phyloP scores from a whole-genome alignment of 768 basidiomycete species.

The Psilocybe sp. region DNA sequence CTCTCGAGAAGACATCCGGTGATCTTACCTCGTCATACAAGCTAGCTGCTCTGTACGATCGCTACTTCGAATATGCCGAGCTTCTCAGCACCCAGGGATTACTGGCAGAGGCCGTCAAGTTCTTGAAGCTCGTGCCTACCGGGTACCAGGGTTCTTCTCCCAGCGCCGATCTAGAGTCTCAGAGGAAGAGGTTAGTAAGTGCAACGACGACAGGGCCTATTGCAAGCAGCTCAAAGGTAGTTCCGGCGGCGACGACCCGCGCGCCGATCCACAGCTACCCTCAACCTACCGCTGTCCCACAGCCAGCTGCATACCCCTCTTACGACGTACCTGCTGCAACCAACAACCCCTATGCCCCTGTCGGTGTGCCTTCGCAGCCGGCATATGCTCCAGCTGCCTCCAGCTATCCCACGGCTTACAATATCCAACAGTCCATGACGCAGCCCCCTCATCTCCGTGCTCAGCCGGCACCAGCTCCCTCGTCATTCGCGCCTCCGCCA shows the following conservation, averaged over 20 bases:
- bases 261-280: constrained; percentile 7
- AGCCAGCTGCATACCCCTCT: constrained; percentile 17
- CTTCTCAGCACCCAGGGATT: constrained; percentile 89
- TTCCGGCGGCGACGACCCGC: too few relatives aligned
- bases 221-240: constrained; percentile 11
- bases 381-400: constrained; percentile 8
- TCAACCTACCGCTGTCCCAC: constrained; percentile 13
- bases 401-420: constrained; percentile 25
- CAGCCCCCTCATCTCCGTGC: constrained; percentile 39
- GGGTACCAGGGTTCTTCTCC: constrained; percentile 66
- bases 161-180: constrained; percentile 34
- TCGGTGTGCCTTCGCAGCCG: not conserved
- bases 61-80: constrained; percentile 95
- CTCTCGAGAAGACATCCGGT: constrained; percentile 45
- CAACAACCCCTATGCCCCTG: constrained; percentile 12
- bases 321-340: constrained; percentile 18
- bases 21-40: constrained; percentile 64
- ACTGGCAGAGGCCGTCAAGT: constrained; percentile 74
- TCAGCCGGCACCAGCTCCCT: constrained; percentile 32
- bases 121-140: constrained; percentile 74
- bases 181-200: constrained; percentile 35
- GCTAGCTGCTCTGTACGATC: constrained; percentile 82
- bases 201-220: constrained; percentile 26
- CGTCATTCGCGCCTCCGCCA: constrained; percentile 44
- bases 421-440: constrained; percentile 30